Evolutionary conservation across 495 filamentous ascomycete species (phyloP).

Genomic region (Xylaria acuta): DNA sequence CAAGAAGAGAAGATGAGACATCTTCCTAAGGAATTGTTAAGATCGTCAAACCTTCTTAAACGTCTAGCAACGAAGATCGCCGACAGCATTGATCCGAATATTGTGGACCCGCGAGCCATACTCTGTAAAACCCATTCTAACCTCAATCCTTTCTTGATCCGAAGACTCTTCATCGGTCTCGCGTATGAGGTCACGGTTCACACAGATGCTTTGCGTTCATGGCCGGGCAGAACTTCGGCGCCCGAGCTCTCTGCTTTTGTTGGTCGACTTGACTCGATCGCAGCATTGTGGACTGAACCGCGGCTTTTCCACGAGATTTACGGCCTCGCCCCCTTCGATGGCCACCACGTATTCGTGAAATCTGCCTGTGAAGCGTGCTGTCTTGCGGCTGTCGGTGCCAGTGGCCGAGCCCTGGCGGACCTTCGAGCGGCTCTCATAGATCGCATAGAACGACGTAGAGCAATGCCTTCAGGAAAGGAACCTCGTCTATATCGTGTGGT

Average conservation of each 20-base stretch:
- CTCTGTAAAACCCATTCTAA: constrained; percentile 44
- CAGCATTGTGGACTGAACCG: constrained; percentile 44
- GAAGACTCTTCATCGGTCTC: constrained; percentile 41
- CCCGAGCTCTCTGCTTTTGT: constrained; percentile 38
- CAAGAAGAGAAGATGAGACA: constrained; percentile 34
- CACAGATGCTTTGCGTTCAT: constrained; percentile 35
- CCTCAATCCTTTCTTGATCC: constrained; percentile 46
- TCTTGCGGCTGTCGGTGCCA: constrained; percentile 49
- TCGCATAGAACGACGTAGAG: constrained; percentile 34
- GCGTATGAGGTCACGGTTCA: constrained; percentile 45
- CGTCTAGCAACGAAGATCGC: constrained; percentile 35
- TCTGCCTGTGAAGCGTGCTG: constrained; percentile 56
- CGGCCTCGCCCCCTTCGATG: constrained; percentile 33
- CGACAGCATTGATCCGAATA: constrained; percentile 31
- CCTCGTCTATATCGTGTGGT: constrained; percentile 45
- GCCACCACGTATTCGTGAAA: constrained; percentile 35
- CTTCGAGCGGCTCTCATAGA: constrained; percentile 46
- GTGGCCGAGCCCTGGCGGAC: constrained; percentile 41
- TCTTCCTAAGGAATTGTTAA: constrained; percentile 34
- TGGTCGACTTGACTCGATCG: constrained; percentile 41
- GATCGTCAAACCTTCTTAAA: constrained; percentile 29
- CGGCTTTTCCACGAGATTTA: constrained; percentile 39
- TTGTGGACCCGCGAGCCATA: constrained; percentile 36
- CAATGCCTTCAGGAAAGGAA: background rate
- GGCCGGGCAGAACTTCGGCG: constrained; percentile 23